Conservation (phyloP, 345 rosid species). For the Heritiera fomes region DNA sequence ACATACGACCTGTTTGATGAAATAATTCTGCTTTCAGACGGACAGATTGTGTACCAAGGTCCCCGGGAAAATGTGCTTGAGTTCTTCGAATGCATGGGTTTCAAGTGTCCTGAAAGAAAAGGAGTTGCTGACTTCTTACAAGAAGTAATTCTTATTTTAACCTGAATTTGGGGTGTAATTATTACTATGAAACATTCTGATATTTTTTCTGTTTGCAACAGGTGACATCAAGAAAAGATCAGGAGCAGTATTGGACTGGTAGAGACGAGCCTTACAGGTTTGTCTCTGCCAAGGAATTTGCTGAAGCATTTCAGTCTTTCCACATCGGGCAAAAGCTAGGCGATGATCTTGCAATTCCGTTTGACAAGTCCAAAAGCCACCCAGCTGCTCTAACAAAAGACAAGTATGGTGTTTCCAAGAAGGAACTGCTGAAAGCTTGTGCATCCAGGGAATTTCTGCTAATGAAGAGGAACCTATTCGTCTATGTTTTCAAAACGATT, state of each 20-base stretch:
- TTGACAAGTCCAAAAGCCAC: constrained; percentile 72
- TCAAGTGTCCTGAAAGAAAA: constrained; percentile 79
- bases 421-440: constrained; percentile 72
- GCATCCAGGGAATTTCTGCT: constrained; percentile 68
- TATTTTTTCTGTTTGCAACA: not conserved
- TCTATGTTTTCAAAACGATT: constrained; percentile 60
- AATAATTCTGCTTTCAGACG: constrained; percentile 75
- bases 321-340: constrained; percentile 62
- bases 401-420: constrained; percentile 62
- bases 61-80: constrained; percentile 64
- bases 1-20: constrained; percentile 76
- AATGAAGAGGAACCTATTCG: constrained; percentile 87
- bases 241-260: constrained; percentile 73
- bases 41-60: constrained; percentile 75
- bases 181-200: not conserved
- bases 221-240: constrained; percentile 44
- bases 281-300: constrained; percentile 55
- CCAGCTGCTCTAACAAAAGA: constrained; percentile 71
- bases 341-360: constrained; percentile 64
- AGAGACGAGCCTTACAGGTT: constrained; percentile 61
- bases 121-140: constrained; percentile 86
- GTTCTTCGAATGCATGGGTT: constrained; percentile 66
- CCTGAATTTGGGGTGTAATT: not conserved
- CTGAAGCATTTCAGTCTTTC: constrained; percentile 69
- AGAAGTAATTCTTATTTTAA: constrained; percentile 43